phyloP scores from a whole-genome alignment of 192 early-diverging fungal species.

The Coemansia sp. region DNA sequence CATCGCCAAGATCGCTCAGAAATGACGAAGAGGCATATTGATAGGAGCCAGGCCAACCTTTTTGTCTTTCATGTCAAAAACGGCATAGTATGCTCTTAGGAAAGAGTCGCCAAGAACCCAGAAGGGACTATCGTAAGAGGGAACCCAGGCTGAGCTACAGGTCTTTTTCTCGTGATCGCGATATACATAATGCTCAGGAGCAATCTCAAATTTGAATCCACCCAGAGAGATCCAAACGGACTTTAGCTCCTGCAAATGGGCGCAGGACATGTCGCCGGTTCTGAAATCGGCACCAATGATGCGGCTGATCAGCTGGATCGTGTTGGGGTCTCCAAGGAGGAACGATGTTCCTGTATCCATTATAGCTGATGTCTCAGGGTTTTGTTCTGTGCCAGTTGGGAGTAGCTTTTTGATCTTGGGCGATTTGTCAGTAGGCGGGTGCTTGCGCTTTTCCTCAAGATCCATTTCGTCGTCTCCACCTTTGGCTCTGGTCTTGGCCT shows the following conservation, averaged over 20 bases:
- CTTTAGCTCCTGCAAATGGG: constrained; percentile 38
- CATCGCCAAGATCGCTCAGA: constrained; percentile 10
- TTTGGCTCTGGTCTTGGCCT: constrained; percentile 34
- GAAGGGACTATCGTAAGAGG: constrained; percentile 54
- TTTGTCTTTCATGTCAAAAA: constrained; percentile 53
- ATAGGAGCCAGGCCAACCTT: constrained; percentile 55
- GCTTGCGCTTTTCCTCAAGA: constrained; percentile 22
- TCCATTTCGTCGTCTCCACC: constrained; percentile 29
- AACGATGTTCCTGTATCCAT: constrained; percentile 55
- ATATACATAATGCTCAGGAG: constrained; percentile 50
- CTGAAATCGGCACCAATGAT: constrained; percentile 55
- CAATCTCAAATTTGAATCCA: constrained; percentile 51
- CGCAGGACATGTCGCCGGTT: constrained; percentile 53
- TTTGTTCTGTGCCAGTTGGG: constrained; percentile 12
- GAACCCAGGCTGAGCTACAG: constrained; percentile 53
- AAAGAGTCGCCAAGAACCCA: constrained; percentile 57
- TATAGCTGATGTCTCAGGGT: constrained; percentile 50
- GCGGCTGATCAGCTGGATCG: constrained; percentile 52
- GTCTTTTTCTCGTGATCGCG: constrained; percentile 47
- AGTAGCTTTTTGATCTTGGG: constrained; percentile 51
- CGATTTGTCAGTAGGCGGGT: constrained; percentile 36
- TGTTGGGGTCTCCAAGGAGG: constrained; percentile 48
- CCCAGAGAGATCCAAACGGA: constrained; percentile 51
- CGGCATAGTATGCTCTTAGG: constrained; percentile 54
- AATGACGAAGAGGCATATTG: constrained; percentile 50